A percentile compares a stretch with the other conserved stretches of the same genome.
Evolutionary conservation across 2,329 filamentous ascomycete genomes (phyloP).

Genomic region (Polytolypa hystricis): DNA sequence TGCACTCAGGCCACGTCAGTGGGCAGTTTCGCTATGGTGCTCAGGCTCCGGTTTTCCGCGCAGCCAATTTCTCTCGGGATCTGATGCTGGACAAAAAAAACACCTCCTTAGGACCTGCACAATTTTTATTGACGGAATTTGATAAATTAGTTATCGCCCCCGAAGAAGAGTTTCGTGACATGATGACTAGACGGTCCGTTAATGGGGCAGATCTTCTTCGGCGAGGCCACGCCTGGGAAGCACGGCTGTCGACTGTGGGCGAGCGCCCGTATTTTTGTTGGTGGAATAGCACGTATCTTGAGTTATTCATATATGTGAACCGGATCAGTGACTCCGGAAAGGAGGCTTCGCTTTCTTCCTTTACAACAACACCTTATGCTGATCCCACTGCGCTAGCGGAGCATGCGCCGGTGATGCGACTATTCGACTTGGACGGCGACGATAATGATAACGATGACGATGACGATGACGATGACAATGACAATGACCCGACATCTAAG

Average conservation of each 20-base stretch:
- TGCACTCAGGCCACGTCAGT: conserved; percentile 5
- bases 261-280: conserved; percentile 59
- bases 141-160: conserved; percentile 52
- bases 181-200: conserved; percentile 7
- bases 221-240: conserved; percentile 20
- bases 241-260: conserved; percentile 38
- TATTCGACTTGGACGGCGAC: neutral
- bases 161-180: conserved; percentile 23
- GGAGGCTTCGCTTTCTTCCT: neutral
- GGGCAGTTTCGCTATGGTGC: conserved; percentile 47
- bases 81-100: conserved; percentile 49
- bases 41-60: conserved; percentile 43
- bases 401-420: neutral
- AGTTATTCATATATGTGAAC: conserved; percentile 55
- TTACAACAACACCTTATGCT: neutral
- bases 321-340: conserved; percentile 1
- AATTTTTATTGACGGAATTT: conserved; percentile 51
- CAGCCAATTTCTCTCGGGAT: conserved; percentile 36
- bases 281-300: conserved; percentile 57
- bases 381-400: neutral
- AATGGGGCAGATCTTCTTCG: conserved; percentile 13
- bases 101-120: conserved; percentile 47
- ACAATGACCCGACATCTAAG: conserved; percentile 15
- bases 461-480: conserved; percentile 10
- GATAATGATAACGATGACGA: neutral